These are phyloP conservation scores for Stachybotrys chartarum DNA, from an alignment of 2,329 filamentous ascomycete genomes.

Conservation along the genomic window DNA sequence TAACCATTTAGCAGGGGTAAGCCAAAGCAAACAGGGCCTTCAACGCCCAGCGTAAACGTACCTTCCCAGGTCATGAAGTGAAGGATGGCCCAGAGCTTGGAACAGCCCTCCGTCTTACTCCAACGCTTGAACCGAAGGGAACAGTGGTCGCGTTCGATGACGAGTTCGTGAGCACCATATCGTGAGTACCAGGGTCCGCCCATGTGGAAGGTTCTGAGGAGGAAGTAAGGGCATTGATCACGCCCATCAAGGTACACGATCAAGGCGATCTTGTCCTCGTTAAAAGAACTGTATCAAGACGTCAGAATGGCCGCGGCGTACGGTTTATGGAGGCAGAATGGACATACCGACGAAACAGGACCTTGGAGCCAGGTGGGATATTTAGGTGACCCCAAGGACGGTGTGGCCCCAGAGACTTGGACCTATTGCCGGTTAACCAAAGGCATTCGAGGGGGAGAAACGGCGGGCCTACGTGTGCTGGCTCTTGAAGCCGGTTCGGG, in stretches of 20 bases:
- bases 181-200: constrained; percentile 39
- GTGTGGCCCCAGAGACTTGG: constrained; percentile 38
- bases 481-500: constrained; percentile 41
- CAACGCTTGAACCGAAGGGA: constrained; percentile 45
- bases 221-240: constrained; percentile 37
- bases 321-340: background rate
- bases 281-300: constrained; percentile 35
- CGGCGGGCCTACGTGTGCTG: constrained; percentile 19
- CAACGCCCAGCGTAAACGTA: constrained; percentile 17
- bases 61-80: constrained; percentile 56
- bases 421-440: constrained; percentile 23
- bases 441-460: no score
- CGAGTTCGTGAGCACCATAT: constrained; percentile 47
- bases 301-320: no score
- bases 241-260: constrained; percentile 41
- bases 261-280: constrained; percentile 47
- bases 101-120: constrained; percentile 32
- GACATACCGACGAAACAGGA: constrained; percentile 48
- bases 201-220: constrained; percentile 35
- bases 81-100: constrained; percentile 47
- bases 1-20: background rate
- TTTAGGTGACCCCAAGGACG: constrained; percentile 33
- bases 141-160: constrained; percentile 40
- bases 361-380: constrained; percentile 39
- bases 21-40: background rate